Evolutionary conservation across 1,139 yeast species (phyloP).

Genomic region (Wickerhamiella infanticola): DNA sequence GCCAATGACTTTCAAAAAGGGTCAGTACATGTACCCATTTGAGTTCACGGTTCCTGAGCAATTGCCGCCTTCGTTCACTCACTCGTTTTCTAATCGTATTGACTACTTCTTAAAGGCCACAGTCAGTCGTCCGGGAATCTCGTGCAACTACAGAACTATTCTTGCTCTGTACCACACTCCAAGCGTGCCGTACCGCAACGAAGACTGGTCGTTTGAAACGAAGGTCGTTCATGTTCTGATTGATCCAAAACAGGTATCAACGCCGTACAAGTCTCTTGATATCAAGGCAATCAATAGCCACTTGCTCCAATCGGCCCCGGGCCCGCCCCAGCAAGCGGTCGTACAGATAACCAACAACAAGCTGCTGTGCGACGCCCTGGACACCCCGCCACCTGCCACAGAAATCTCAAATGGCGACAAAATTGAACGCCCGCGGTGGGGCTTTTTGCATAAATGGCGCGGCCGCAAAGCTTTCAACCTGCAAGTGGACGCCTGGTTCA

Average conservation of each 20-base stretch:
- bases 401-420: neutral
- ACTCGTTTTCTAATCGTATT: conserved; percentile 1
- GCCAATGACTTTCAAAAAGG: neutral
- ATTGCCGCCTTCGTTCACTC: neutral
- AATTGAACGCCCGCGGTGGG: neutral
- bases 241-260: neutral
- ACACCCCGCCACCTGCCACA: neutral
- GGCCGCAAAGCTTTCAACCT: neutral
- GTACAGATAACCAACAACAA: neutral
- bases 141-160: neutral
- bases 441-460: neutral
- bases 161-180: neutral
- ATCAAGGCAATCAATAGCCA: neutral
- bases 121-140: neutral
- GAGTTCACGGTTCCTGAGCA: conserved; percentile 2
- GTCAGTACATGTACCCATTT: neutral
- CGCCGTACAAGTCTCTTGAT: neutral
- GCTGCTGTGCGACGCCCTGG: neutral
- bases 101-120: conserved; percentile 1
- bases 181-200: neutral
- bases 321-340: neutral
- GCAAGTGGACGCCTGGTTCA: conserved; percentile 1
- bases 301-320: neutral
- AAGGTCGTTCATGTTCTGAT: neutral
- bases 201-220: neutral